Evolutionary conservation across 345 rosid genomes (phyloP), one percentile per base, ranked within the genome.

Genomic region (Clausena lansium): DNA sequence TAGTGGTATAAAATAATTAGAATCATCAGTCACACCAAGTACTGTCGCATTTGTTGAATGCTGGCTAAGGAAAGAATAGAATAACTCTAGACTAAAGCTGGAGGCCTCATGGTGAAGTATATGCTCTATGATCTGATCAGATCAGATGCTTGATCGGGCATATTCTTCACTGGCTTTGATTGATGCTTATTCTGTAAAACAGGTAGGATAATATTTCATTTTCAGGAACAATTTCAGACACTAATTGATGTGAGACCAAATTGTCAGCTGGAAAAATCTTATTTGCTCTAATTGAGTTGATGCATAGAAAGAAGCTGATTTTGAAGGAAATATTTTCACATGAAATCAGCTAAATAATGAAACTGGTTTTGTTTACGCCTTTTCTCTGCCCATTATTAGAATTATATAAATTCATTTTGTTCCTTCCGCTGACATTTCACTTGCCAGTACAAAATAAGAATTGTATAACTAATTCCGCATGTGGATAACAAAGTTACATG

Each of bases 121-220:
- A 73, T 79, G 69, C 73, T 77, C 85, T 33, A 73, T 74, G 4
- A 20, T 52, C 79, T 74, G 4, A 20, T 52, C 79, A 15, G 50
- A 45, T 45, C 50, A 17, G 86, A 88, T 88, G 82, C 91, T 62
- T 71, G 66, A 74, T 79, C 76, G 30, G 25, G 77, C 75, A 78
- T 81, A 63, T 77, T 28, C 76, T 28, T 71, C 33, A 63, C 65
- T 17, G 22, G 38, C 80, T 76, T 73, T 76, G 78, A 74, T 62
- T 27, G 77, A 83, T 84, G 80, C 87, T 83, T 77, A 77, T 81
- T 83, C 83, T 70, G 28, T 58, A 38, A 9, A n/a, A 45, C 5
- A 3, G 8, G 71, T 1, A 38, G 39, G 50, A 61, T 75, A 13
- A 57, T 30, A 50, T 15, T 75, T 75, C 70, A 75, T 50, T 64